Evolutionary conservation across 2,329 filamentous ascomycete species (phyloP).

Genomic region (Beauveria brongniartii): DNA sequence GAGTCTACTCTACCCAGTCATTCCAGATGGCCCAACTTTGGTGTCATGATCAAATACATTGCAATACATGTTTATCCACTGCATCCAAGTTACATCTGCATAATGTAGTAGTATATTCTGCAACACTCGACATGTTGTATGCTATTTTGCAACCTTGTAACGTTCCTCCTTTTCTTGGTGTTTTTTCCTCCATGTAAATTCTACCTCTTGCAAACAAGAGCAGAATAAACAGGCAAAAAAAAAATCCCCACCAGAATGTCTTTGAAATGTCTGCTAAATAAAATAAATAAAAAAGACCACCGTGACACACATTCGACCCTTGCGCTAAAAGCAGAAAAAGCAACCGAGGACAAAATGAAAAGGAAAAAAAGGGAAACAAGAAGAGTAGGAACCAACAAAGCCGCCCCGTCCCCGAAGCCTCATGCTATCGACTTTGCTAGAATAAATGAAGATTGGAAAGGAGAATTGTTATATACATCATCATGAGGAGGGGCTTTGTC

Average conservation of each 20-base stretch:
- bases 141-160: background rate
- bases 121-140: background rate
- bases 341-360: background rate
- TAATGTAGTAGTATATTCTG: slow-evolving; percentile 5
- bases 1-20: background rate
- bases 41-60: background rate
- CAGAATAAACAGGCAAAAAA: slow-evolving; percentile 7
- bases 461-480: slow-evolving; percentile 7
- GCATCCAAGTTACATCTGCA: background rate
- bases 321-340: background rate
- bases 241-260: background rate
- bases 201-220: slow-evolving; percentile 11
- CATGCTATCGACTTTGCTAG: background rate
- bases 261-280: background rate
- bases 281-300: background rate
- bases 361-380: background rate
- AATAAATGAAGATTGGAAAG: background rate
- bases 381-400: background rate
- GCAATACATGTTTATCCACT: background rate
- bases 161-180: background rate
- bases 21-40: background rate
- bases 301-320: background rate
- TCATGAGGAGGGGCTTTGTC: background rate
- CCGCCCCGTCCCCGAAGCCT: background rate
- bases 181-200: slow-evolving; percentile 6